Conservation (phyloP, 805 yeast species). For the Myxozyma geophila region DNA sequence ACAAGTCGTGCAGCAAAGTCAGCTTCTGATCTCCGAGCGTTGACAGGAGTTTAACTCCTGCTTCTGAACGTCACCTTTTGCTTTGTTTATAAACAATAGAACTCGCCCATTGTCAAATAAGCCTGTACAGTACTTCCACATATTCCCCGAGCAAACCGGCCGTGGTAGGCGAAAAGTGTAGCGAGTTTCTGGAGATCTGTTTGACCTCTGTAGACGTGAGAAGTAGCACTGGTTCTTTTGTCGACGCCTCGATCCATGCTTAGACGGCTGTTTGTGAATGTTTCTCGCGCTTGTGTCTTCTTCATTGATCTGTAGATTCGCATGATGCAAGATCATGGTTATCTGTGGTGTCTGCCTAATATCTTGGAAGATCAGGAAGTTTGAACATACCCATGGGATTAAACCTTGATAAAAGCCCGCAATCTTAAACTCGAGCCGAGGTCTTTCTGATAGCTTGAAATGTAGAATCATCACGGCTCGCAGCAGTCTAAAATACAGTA, state of each 20-base stretch:
- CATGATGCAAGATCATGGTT: not conserved
- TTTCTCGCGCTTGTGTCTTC: too few species aligned
- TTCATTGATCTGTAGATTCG: too few species aligned
- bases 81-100: not conserved
- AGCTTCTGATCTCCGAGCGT: too few species aligned
- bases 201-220: slow-evolving; percentile 1
- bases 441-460: not conserved
- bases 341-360: too few species aligned
- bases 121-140: not conserved
- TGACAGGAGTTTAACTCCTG: too few species aligned
- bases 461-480: not conserved
- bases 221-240: not conserved
- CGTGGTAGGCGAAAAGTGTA: not conserved
- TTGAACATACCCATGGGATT: slow-evolving; percentile 2
- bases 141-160: not conserved
- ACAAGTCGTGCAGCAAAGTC: slow-evolving; percentile 1
- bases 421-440: not conserved
- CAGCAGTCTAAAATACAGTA: not conserved
- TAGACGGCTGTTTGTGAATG: not conserved
- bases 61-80: not conserved
- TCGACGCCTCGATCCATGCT: slow-evolving; percentile 4
- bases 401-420: slow-evolving; percentile 1
- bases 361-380: too few species aligned
- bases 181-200: not conserved
- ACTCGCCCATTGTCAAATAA: not conserved